A percentile compares a stretch with the other conserved stretches of the same genome.
Conservation (phyloP, 2,329 filamentous ascomycete genomes). For the Periglandula ipomoeae region DNA sequence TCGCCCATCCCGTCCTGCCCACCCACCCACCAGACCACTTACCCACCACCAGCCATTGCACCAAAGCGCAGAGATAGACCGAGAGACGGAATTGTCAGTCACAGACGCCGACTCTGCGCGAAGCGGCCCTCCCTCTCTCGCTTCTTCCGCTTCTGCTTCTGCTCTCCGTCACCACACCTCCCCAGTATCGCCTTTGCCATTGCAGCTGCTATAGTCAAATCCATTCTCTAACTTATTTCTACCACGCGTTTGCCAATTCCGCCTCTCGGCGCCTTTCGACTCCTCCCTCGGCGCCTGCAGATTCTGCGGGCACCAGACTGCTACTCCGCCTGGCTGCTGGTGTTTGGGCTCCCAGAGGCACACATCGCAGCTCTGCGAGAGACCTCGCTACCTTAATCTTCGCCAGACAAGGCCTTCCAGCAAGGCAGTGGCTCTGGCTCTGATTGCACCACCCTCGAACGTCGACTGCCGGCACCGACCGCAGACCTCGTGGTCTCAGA, state of each 20-base stretch:
- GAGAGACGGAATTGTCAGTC: conserved; percentile 8
- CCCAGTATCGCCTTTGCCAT: neutral
- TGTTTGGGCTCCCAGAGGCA: neutral
- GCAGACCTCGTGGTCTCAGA: conserved; percentile 9
- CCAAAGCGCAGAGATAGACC: conserved; percentile 3
- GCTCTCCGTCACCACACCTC: conserved; percentile 5
- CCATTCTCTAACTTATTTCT: neutral
- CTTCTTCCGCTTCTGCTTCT: conserved; percentile 1
- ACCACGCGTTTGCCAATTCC: conserved; percentile 3
- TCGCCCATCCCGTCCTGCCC: neutral
- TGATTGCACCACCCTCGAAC: neutral
- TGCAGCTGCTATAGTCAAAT: neutral
- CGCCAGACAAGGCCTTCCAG: neutral
- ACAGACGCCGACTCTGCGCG: conserved; percentile 8
- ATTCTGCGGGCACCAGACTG: conserved; percentile 3
- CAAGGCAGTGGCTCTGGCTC: neutral
- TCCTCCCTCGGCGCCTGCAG: neutral
- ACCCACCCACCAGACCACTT: neutral
- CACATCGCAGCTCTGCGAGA: conserved; percentile 1
- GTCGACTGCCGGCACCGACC: conserved; percentile 7
- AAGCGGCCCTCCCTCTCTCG: conserved; percentile 5
- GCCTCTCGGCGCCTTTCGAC: neutral
- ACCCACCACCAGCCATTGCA: conserved; percentile 5
- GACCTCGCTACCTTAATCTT: neutral
- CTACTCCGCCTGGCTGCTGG: neutral